Evolutionary conservation across 2,329 filamentous ascomycete genomes (phyloP), one percentile per base, ranked within the genome.

Genomic region (Diaporthe citriasiana): DNA sequence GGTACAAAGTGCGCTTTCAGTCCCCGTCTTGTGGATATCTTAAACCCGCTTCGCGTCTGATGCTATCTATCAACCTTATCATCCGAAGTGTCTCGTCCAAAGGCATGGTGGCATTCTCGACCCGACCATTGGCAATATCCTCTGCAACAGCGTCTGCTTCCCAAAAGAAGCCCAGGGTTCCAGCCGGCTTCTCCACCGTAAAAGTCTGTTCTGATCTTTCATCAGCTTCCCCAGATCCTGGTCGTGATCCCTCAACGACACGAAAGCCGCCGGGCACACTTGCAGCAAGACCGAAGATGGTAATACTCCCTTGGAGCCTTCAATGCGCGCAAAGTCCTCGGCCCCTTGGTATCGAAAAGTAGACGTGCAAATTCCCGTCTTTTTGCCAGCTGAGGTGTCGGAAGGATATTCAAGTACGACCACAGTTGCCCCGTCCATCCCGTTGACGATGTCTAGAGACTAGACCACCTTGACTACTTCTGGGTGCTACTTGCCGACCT

Each of bases 1-100:
- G 55, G 12, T 40, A 40, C 22, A 30, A 22, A 30, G 17, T 66
- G 60, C 30, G 33, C 19, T 40, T n/a, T 57, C 55, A 60, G 25
- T 30, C 25, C 19, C 55, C 10, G 27, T 73, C 71, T 53, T 73
- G 71, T 25, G 71, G 71, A 63, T 70, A 73, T 38, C 17, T 60
- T 6, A 63, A 53, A 15, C 71, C 71, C 27, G 47, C 71, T 27
- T 73, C 65, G 27, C 66, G 56, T 30, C 77, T 63, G 30, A 78
- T 76, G 12, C 53, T 71, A 72, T 78, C 77, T 76, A 78, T 77
- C 1, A 78, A 57, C 33, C 45, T 74, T 68, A 77, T 76, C 40
- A 78, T 68, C 17, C 76, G 68, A 19, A 77, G 17, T 22, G 75
- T 77, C 68, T 78, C 77, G 4, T 51, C 70, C 59, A 70, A 70